Conservation (phyloP, 2,329 filamentous ascomycete species). For the Botrytis porri region DNA sequence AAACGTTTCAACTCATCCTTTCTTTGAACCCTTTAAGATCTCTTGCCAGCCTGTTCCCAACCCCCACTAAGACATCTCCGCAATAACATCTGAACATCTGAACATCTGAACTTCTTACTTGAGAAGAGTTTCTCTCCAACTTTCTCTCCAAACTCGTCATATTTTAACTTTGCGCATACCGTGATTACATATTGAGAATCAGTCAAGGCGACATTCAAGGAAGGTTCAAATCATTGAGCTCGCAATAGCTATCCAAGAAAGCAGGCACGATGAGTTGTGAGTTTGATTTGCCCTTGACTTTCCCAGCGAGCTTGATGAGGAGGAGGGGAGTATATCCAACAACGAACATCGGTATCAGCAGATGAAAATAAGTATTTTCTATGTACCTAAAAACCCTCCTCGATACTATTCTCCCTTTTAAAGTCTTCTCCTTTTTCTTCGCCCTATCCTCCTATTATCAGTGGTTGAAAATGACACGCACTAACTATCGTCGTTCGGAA, state of each 20-base stretch:
- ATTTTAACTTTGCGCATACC: not conserved
- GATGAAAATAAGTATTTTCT: constrained; percentile 7
- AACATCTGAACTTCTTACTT: constrained; percentile 10
- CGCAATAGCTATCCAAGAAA: constrained; percentile 15
- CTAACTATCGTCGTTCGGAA: constrained; percentile 14
- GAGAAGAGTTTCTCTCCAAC: constrained; percentile 13
- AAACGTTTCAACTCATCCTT: not conserved
- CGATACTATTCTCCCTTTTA: not conserved
- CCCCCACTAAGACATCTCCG: constrained; percentile 20
- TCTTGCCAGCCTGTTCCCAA: constrained; percentile 21
- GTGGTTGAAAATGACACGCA: constrained; percentile 17
- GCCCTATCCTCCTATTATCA: constrained; percentile 15
- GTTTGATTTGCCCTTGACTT: constrained; percentile 26
- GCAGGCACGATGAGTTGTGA: constrained; percentile 39
- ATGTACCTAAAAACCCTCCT: not conserved
- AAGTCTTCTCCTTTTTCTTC: not conserved
- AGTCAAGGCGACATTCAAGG: not conserved
- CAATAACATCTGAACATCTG: constrained; percentile 10
- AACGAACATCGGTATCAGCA: not conserved
- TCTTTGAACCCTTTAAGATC: constrained; percentile 14
- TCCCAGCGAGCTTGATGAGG: constrained; percentile 6
- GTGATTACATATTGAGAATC: not conserved
- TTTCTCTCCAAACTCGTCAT: not conserved
- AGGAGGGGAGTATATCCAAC: constrained; percentile 2
- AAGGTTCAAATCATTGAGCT: constrained; percentile 20